These are phyloP conservation scores for Epichloe aotearoae DNA, from an alignment of 2,329 filamentous ascomycete genomes.

Conservation along the genomic window DNA sequence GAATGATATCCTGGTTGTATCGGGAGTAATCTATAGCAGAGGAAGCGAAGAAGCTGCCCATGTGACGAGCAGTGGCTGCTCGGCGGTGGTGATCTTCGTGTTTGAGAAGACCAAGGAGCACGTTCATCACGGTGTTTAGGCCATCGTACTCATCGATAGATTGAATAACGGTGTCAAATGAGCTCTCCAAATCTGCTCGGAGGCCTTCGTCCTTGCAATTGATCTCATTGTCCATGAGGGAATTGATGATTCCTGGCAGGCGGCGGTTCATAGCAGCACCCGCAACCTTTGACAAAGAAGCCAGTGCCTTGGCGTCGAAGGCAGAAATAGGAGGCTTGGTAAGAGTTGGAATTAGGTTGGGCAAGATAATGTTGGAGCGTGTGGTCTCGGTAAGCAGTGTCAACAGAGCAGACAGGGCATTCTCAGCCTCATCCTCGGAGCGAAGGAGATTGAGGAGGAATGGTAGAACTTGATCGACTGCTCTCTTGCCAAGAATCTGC, in stretches of 20 bases:
- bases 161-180: slow-evolving; percentile 80
- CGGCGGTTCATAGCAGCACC: slow-evolving; percentile 82
- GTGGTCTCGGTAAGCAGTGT: slow-evolving; percentile 90
- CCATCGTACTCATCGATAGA: slow-evolving; percentile 96
- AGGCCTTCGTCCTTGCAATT: slow-evolving; percentile 61
- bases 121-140: slow-evolving; percentile 89
- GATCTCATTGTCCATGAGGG: slow-evolving; percentile 87
- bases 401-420: slow-evolving; percentile 81
- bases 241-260: slow-evolving; percentile 80
- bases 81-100: slow-evolving; percentile 84
- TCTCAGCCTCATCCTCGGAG: slow-evolving; percentile 74
- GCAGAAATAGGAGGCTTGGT: slow-evolving; percentile 79
- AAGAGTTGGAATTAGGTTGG: slow-evolving; percentile 88
- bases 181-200: slow-evolving; percentile 56
- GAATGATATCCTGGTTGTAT: slow-evolving; percentile 92
- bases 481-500: slow-evolving; percentile 83
- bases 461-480: slow-evolving; percentile 89
- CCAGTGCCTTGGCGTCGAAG: slow-evolving; percentile 90
- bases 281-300: slow-evolving; percentile 85
- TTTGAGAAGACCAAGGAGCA: slow-evolving; percentile 76
- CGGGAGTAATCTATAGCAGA: slow-evolving; percentile 81
- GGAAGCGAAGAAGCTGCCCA: slow-evolving; percentile 74
- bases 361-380: slow-evolving; percentile 89
- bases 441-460: slow-evolving; percentile 82
- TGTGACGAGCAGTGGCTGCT: slow-evolving; percentile 61